Evolutionary conservation across 306 rosid species (phyloP).

Genomic region (Dryas octopetala): DNA sequence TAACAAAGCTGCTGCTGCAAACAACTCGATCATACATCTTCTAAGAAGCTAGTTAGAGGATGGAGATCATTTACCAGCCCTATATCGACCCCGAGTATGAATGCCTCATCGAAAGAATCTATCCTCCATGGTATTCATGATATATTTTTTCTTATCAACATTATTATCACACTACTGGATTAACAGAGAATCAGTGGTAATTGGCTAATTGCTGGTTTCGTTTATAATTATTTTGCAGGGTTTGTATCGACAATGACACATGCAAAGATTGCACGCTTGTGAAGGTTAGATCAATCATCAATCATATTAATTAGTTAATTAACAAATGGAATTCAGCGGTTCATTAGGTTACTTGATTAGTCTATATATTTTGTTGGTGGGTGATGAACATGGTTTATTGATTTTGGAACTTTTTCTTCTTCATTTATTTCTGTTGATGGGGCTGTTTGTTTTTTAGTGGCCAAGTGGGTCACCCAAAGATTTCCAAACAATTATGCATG

Average conservation of each 20-base stretch:
- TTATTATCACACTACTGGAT: too few species aligned
- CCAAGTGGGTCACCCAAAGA: neutral
- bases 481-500: neutral
- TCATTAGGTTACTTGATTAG: neutral
- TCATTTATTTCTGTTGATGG: neutral
- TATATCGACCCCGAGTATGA: slow-evolving; percentile 66
- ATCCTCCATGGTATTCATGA: slow-evolving; percentile 72
- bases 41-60: slow-evolving; percentile 22
- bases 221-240: slow-evolving; percentile 45
- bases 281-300: slow-evolving; percentile 52
- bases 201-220: slow-evolving; percentile 1
- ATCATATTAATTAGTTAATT: neutral
- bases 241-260: slow-evolving; percentile 83
- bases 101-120: slow-evolving; percentile 72
- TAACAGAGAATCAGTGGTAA: neutral
- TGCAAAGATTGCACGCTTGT: slow-evolving; percentile 67
- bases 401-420: neutral
- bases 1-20: neutral
- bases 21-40: neutral
- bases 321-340: neutral
- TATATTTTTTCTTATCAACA: neutral
- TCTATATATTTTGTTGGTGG: slow-evolving; percentile 2
- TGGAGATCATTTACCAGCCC: slow-evolving; percentile 59
- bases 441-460: neutral
- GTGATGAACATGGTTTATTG: slow-evolving; percentile 6